These are phyloP conservation scores for Dendrothele bispora DNA, from an alignment of 768 basidiomycete genomes.

Conservation along the genomic window DNA sequence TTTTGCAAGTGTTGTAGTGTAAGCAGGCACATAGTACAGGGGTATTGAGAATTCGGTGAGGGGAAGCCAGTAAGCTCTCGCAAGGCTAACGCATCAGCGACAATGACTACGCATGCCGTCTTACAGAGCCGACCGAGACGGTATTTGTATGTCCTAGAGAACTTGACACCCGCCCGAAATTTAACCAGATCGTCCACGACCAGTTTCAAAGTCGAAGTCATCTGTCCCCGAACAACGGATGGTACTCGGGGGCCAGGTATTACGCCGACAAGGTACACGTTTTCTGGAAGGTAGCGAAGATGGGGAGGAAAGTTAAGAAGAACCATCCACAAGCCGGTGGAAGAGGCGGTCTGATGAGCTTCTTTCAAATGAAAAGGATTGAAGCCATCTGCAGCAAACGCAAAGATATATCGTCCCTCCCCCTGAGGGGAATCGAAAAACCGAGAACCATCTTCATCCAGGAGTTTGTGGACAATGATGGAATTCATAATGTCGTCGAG, in stretches of 20 bases:
- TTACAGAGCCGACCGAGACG: constrained; percentile 23
- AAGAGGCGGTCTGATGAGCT: constrained; percentile 7
- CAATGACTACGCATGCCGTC: constrained; percentile 29
- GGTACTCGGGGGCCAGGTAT: constrained; percentile 42
- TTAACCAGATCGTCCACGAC: constrained; percentile 34
- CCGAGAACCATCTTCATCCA: constrained; percentile 14
- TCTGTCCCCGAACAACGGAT: constrained; percentile 17
- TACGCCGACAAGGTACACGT: constrained; percentile 41
- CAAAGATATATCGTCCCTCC: constrained; percentile 10
- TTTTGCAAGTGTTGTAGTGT: constrained; percentile 13
- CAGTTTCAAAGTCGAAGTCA: constrained; percentile 33
- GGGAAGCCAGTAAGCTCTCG: constrained; percentile 25
- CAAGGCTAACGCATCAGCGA: constrained; percentile 33
- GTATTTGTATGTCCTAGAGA: constrained; percentile 20
- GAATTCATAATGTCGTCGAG: not conserved
- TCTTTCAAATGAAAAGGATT: constrained; percentile 9
- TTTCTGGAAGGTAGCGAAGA: constrained; percentile 33
- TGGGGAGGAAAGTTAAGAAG: constrained; percentile 37
- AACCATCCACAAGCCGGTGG: constrained; percentile 21
- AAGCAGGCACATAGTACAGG: constrained; percentile 2
- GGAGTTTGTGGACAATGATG: constrained; percentile 6
- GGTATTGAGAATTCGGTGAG: not conserved
- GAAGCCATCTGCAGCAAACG: constrained; percentile 13
- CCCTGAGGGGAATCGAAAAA: constrained; percentile 11
- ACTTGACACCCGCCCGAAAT: constrained; percentile 32